Conservation (phyloP, 2,329 filamentous ascomycete genomes). For the Cordyceps javanica region DNA sequence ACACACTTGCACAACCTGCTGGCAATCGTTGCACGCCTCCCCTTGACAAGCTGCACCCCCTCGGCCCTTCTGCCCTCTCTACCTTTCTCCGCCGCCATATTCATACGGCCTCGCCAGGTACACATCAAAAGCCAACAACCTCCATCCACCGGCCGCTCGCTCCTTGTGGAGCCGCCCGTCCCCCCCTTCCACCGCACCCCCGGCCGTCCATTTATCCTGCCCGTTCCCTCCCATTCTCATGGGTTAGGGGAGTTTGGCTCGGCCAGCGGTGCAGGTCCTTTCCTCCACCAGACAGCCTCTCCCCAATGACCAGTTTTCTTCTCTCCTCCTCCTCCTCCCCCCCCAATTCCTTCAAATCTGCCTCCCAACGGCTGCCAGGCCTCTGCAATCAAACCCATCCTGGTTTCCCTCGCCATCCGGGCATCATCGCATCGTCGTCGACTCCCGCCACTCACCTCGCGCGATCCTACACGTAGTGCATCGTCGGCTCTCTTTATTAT, state of each 20-base stretch:
- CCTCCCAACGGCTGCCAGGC: slow-evolving; percentile 13
- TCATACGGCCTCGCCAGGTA: too few relatives aligned
- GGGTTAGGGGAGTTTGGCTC: slow-evolving; percentile 37
- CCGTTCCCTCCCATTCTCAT: slow-evolving; percentile 34
- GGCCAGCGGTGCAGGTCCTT: slow-evolving; percentile 32
- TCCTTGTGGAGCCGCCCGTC: slow-evolving; percentile 2
- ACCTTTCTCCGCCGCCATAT: neutral
- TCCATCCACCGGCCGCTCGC: slow-evolving; percentile 2
- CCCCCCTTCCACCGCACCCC: neutral
- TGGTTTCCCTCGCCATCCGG: neutral
- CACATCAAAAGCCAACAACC: neutral
- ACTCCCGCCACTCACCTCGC: neutral
- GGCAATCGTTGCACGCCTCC: neutral
- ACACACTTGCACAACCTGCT: neutral
- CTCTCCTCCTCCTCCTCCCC: slow-evolving; percentile 26
- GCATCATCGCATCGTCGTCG: neutral
- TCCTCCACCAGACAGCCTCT: slow-evolving; percentile 33
- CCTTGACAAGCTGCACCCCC: neutral
- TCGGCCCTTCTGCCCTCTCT: neutral
- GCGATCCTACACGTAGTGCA: slow-evolving; percentile 4
- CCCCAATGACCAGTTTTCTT: slow-evolving; percentile 32
- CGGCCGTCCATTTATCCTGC: slow-evolving; percentile 24
- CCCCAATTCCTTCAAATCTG: slow-evolving; percentile 23
- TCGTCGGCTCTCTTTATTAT: slow-evolving; percentile 4
- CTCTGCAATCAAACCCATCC: slow-evolving; percentile 5